Conservation (phyloP, 176 grass and related monocot genomes). For the Eremochloa ophiuroides region DNA sequence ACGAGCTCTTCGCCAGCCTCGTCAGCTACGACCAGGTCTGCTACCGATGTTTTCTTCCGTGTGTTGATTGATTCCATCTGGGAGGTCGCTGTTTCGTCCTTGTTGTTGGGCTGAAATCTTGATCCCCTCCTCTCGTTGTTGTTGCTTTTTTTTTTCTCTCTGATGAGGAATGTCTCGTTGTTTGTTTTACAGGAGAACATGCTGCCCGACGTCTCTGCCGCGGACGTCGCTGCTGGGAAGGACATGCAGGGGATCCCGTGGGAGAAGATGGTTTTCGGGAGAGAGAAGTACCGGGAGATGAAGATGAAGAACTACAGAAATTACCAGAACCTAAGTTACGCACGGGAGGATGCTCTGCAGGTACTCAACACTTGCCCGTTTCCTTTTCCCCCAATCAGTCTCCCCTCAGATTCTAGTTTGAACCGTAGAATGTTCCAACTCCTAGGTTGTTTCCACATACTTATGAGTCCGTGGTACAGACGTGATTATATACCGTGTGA, state of each 20-base stretch:
- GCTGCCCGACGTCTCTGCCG: constrained; percentile 34
- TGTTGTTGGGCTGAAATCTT: neutral
- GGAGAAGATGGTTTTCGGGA: constrained; percentile 51
- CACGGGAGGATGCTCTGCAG: constrained; percentile 41
- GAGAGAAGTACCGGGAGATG: constrained; percentile 56
- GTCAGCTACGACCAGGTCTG: constrained; percentile 35
- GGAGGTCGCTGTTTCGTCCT: neutral
- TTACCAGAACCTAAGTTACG: constrained; percentile 52
- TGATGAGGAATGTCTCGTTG: neutral
- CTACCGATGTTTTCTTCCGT: neutral
- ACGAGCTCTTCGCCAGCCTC: constrained; percentile 42
- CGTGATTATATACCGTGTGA: neutral
- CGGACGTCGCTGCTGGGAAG: constrained; percentile 33
- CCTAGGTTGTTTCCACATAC: neutral
- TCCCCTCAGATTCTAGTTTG: neutral
- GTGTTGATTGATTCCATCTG: neutral
- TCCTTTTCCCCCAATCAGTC: neutral
- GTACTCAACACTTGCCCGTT: neutral
- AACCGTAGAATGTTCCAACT: neutral
- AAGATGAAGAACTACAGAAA: constrained; percentile 65
- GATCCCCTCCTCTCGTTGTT: neutral
- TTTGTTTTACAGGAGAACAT: constrained; percentile 27
- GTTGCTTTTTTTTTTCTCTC: neutral
- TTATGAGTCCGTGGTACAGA: neutral
- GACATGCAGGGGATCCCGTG: constrained; percentile 76